Evolutionary conservation across 2,329 filamentous ascomycete genomes (phyloP).

Genomic region (Neonectria ditissima): DNA sequence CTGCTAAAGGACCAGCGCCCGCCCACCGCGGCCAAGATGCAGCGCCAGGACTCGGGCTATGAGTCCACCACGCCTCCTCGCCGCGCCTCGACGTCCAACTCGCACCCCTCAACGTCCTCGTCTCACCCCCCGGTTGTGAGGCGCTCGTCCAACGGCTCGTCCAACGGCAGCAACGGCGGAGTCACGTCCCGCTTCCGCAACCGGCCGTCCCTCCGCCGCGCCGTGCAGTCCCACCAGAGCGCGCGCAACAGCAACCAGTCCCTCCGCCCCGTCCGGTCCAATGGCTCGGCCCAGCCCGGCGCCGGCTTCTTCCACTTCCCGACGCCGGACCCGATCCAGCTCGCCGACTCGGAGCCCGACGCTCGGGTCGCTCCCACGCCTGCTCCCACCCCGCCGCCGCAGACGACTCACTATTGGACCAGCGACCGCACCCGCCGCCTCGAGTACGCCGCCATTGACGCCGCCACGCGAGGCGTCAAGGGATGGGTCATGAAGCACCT

Average conservation of each 20-base stretch:
- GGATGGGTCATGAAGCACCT: slow-evolving; percentile 70
- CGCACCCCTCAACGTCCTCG: slow-evolving; percentile 51
- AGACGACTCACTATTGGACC: slow-evolving; percentile 76
- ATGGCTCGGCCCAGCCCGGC: slow-evolving; percentile 46
- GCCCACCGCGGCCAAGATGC: slow-evolving; percentile 55
- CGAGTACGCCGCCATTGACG: slow-evolving; percentile 76
- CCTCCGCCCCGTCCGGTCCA: slow-evolving; percentile 50
- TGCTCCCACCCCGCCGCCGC: slow-evolving; percentile 61
- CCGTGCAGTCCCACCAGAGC: slow-evolving; percentile 51
- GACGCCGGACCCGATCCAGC: slow-evolving; percentile 54
- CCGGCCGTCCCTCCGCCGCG: slow-evolving; percentile 57
- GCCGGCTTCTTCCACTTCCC: slow-evolving; percentile 64
- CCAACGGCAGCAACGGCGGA: slow-evolving; percentile 29
- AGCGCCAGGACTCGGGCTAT: slow-evolving; percentile 70
- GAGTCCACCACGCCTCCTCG: slow-evolving; percentile 60
- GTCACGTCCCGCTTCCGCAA: slow-evolving; percentile 49
- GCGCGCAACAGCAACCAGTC: slow-evolving; percentile 49
- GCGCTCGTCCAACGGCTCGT: slow-evolving; percentile 51
- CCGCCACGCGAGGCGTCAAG: slow-evolving; percentile 68
- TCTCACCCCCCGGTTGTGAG: slow-evolving; percentile 47
- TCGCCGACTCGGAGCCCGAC: slow-evolving; percentile 39
- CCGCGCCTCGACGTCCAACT: slow-evolving; percentile 52
- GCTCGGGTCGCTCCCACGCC: slow-evolving; percentile 35
- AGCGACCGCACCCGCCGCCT: slow-evolving; percentile 71
- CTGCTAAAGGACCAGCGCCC: slow-evolving; percentile 47